Base-by-base conservation (phyloP, 495 filamentous ascomycete genomes). In the Aspergillus affinis region DNA sequence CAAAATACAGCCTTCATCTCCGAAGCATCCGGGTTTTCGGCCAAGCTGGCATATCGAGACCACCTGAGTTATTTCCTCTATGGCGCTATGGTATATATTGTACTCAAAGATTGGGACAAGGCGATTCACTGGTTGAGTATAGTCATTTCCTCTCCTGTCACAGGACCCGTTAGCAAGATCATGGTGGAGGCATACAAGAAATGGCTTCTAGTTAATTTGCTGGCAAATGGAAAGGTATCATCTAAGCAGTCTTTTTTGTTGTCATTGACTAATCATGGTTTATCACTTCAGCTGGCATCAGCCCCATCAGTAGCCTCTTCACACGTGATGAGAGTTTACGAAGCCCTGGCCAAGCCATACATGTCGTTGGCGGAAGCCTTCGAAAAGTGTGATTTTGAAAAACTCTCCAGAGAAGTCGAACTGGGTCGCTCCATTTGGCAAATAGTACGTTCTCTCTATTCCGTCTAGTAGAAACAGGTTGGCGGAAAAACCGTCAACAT, bases 151-250 rank as follows among this genome's bases (percentile, higher is more conserved):
- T 82, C 81, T 45, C 92, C 92, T 9, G 75, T 82, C 1, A 74
- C 72, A 15, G 79, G 73, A 21, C 72, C 79, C 13, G 78, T 83
- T 19, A 93, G 87, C 73, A 88, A 85, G 72, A 81, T 94, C 29
- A 91, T 92, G 87, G 80, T 90, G 2, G 92, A 96, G 65, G 91
- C 90, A 15, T 95, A 96, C 78, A 96, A 93, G 71, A 97, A 95
- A 75, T 96, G 91, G 88, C 72, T 94, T 9, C 75, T 98, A n/a
- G 82, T 93, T 5, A 83, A 85, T 41, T 74, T 96, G 44, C 78
- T 98, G 10, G 77, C 81, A 19, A 75, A 86, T 47, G 93, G 93
- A 66, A 88, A 83, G 73, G 82, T 88, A 65, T 74, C 63, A 70
- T 69, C 21, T 77, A 72, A 10, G 20, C 64, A 41, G 60, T 60